Base-by-base conservation (phyloP, 2,329 filamentous ascomycete genomes). In the Chlorencoelia australis region DNA sequence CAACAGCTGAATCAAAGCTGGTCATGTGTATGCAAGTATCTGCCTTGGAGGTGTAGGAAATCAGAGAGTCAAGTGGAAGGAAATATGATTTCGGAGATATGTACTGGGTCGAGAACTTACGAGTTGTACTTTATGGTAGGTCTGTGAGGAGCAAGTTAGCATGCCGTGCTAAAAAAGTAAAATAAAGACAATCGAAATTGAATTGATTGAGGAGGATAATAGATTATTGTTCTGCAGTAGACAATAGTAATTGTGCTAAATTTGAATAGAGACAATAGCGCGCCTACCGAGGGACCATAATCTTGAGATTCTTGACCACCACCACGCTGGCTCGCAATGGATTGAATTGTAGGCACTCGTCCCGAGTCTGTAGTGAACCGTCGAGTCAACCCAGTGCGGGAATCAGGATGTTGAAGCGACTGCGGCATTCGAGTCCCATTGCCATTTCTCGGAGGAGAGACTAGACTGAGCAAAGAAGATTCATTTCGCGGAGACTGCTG, bases 281-380 rank as follows among this genome's bases (percentile, higher is more conserved):
- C 37, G 42, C 52, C 39, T 57, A 58, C 55, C 48, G 53, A 56
- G 19, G 52, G 49, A 14, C 51, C 53, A 43, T 53, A 56, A 27
- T 57, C 53, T 38, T 50, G 46, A 19, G 42, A 41, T 26, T 57
- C 52, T 35, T 46, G 51, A 30, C 40, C 31, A 20, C 39, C 39
- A 24, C 40, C 48, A 25, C 54, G 47, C 43, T 54, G 54, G 20
- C 20, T 50, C n/a, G 50, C 41, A 28, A 56, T 48, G 31, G 54
- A 49, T 40, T 71, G 74, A 62, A 84, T 66, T 57, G 82, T 85
- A 60, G 82, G 81, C 62, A 89, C 67, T 71, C 87, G 73, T 62
- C 85, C 71, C 64, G 84, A 79, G 64, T 94, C 93, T 40, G 88
- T 91, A 46, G 89, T 96, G 64, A 96, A 96, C 57, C 89, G 82